A percentile compares a stretch with the other conserved stretches of the same genome.
Evolutionary conservation across 164 flowering plant species (phyloP).

Genomic region (Hamamelis virginiana): DNA sequence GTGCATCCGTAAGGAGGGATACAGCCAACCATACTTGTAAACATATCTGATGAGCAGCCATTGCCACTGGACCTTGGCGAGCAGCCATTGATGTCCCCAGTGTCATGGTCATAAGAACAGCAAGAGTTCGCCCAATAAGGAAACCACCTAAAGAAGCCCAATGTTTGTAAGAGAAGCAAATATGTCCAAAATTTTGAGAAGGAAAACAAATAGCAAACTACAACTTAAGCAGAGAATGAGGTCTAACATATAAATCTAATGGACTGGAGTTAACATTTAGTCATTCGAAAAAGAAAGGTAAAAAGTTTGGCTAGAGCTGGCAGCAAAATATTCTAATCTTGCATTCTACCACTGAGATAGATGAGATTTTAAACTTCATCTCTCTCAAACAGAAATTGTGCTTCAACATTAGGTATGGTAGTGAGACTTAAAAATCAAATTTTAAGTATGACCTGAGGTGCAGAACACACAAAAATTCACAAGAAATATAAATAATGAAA

Average conservation of each 20-base stretch:
- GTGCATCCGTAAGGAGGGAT: conserved; percentile 90
- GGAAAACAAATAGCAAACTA: not conserved
- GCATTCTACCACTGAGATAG: no score
- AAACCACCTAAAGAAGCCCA: conserved; percentile 65
- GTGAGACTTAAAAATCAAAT: no score
- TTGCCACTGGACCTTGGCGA: conserved; percentile 88
- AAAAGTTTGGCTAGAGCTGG: not conserved
- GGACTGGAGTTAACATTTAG: not conserved
- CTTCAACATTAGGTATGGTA: no score
- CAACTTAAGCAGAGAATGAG: not conserved
- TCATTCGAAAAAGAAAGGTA: not conserved
- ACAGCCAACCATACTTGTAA: conserved; percentile 97
- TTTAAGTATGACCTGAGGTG: no score
- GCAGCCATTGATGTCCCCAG: conserved; percentile 97
- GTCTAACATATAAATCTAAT: not conserved
- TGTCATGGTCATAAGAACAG: conserved; percentile 79
- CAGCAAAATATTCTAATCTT: no score
- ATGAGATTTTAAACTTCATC: no score
- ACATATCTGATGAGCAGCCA: conserved; percentile 99
- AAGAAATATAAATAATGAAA: no score
- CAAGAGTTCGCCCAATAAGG: conserved; percentile 88
- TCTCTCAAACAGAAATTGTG: no score
- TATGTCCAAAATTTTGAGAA: not conserved
- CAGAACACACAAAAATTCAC: no score
- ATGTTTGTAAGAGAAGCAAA: not conserved